Conservation (phyloP, 768 basidiomycete genomes). For the Amanita polypyramis region DNA sequence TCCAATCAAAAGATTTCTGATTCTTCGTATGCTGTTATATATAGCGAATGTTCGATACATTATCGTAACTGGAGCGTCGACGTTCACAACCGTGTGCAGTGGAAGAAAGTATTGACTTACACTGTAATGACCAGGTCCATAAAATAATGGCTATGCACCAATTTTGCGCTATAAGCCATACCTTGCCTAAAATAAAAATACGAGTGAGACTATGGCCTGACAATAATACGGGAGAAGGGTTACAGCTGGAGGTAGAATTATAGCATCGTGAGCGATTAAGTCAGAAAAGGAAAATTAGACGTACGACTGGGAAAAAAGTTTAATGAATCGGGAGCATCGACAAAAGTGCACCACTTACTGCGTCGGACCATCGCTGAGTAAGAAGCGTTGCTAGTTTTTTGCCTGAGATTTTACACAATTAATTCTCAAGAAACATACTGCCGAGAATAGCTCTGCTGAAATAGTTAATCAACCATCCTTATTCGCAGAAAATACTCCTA, state of each 20-base stretch:
- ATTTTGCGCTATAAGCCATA: constrained; percentile 14
- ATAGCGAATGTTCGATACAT: constrained; percentile 18
- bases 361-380: background rate
- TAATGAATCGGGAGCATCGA: background rate
- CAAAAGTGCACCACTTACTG: background rate
- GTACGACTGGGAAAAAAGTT: background rate
- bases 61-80: constrained; percentile 12
- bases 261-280: background rate
- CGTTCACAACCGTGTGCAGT: background rate
- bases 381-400: background rate
- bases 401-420: background rate
- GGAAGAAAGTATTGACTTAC: constrained; percentile 9
- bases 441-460: background rate
- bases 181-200: constrained; percentile 11
- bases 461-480: background rate
- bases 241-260: constrained; percentile 1
- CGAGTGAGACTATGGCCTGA: background rate
- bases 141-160: constrained; percentile 15
- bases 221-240: background rate
- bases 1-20: constrained; percentile 8
- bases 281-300: background rate
- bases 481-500: constrained; percentile 8
- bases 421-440: background rate
- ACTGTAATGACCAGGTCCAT: constrained; percentile 17
- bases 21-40: constrained; percentile 9